Base-by-base conservation (phyloP, 164 flowering plant genomes). In the Vitis labrusca region DNA sequence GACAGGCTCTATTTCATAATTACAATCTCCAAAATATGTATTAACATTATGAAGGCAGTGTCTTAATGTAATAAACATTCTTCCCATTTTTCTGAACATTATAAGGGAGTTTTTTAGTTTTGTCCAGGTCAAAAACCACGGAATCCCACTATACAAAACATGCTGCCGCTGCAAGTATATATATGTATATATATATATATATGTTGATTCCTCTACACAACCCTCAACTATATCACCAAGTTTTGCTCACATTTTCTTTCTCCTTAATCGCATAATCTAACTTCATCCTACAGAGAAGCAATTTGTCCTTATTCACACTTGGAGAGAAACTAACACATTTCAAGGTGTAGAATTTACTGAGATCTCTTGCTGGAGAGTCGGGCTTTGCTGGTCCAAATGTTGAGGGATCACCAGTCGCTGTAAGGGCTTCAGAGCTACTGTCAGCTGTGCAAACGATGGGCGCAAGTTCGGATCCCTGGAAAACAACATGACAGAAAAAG, bases 401-500 rank as follows among this genome's bases (percentile, higher is more conserved):
- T 88, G 77, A 37, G 94, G 84, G 61, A 86, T 67, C 61, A 67
- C 91, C 13, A 95, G 97, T 61, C 89, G 90, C 79, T 95, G 97
- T 84, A 94, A 79, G 16, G 97, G 85, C 80, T 88, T 86, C 53
- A 94, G 87, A 67, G 93, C 92, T 63, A 79, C 77, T 3, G 86
- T 71, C 15, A 94, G 93, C 82, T 92, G 87, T 14, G 94, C 90
- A 79, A 94, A 94, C 9, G 99, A 94, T 1, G 99, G 99, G 0
- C 99, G 87, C 87, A 90, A 67, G 75, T 84, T 91, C 63, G 97
- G 98, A 15, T 95, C 99, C 3, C 99, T 95, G 91, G 19, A 50
- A 68, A 60, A 60, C 52, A 17, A 54, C 27, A 52, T 44, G 47
- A 11, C 13, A n/a, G 55, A 59, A 47, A 54, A 16, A 59, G 44